Base-by-base conservation (phyloP, 768 basidiomycete species). In the Solioccasus polychromus region DNA sequence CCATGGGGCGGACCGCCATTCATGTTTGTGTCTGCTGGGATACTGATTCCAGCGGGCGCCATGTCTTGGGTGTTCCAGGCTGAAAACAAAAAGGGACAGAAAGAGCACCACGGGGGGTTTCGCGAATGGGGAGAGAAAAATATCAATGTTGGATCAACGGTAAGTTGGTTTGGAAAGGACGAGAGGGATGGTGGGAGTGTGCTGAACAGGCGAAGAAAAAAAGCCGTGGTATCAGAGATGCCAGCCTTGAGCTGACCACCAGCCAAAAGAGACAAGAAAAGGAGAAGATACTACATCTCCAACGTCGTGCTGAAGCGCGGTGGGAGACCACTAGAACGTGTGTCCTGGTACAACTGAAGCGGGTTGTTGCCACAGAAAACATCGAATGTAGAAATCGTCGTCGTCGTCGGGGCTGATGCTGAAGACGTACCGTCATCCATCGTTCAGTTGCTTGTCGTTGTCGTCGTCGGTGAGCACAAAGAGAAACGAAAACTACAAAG, bases 31-130 rank as follows among this genome's bases (percentile, higher is more conserved):
- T 77, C 76, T 20, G 78, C 75, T 40, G 86, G 86, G 59, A 88
- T 88, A 66, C 83, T 81, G 53, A 87, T 88, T 37, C 78, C 83
- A 8, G 82, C 70, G 44, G 86, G 82, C 26, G 83, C 86, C 52
- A 87, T 86, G 54, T 89, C 87, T 80, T 85, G 83, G 28, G 83
- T 78, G 71, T 87, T 85, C 87, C 86, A 88, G 61, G 87, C 87
- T 88, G 80, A 64, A 66, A 62, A 59, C 51, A 58, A 57, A 44
- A 26, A 24, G 35, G 9, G 44, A 6, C 35, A 42, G 36, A 44
- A 50, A 44, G 23, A 29, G 44, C 20, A 34, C 49, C 55, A 32
- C 42, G 2, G 25, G 11, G 47, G 47, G 39, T n/a, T 49, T 41
- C 30, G 54, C 59, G 59, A 68, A 63, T 47, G 53, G 61, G 61